These are phyloP conservation scores for Aspergillus heteromorphus DNA, from an alignment of 495 filamentous ascomycete genomes.

Conservation along the genomic window DNA sequence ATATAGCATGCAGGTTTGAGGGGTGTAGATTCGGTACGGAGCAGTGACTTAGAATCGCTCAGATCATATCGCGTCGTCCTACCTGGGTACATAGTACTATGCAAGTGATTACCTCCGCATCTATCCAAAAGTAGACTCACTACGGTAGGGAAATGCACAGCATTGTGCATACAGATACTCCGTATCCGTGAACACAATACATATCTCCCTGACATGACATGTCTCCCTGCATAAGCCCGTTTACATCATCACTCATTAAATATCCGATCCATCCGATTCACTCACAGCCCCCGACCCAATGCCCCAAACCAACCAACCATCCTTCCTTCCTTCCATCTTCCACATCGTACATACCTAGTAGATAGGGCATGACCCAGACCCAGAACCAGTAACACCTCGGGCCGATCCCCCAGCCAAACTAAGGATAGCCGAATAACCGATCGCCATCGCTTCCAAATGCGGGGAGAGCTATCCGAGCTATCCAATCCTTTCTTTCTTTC, in stretches of 20 bases:
- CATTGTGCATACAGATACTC: too few relatives aligned
- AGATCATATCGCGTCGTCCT: neutral
- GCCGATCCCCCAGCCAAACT: neutral
- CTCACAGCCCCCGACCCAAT: neutral
- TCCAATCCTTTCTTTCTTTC: too few relatives aligned
- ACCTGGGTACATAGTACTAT: too few relatives aligned
- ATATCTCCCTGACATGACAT: too few relatives aligned
- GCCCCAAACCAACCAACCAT: neutral
- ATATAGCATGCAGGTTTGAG: neutral
- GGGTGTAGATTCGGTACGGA: neutral
- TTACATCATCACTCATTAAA: too few relatives aligned
- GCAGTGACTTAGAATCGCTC: neutral
- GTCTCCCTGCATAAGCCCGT: too few relatives aligned
- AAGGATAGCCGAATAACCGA: slow-evolving; percentile 19
- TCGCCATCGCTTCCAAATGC: slow-evolving; percentile 6
- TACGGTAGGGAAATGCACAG: too few relatives aligned
- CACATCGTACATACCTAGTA: too few relatives aligned
- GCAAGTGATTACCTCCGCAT: too few relatives aligned
- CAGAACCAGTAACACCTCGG: neutral
- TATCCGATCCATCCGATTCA: neutral
- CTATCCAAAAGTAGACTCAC: too few relatives aligned
- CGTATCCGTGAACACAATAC: too few relatives aligned
- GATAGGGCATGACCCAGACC: too few relatives aligned
- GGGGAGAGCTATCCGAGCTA: slow-evolving; percentile 15
- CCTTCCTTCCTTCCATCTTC: neutral